A percentile compares a stretch with the other conserved stretches of the same genome.
Evolutionary conservation across 768 basidiomycete genomes (phyloP).

Genomic region (Phaeolepiota aurea): DNA sequence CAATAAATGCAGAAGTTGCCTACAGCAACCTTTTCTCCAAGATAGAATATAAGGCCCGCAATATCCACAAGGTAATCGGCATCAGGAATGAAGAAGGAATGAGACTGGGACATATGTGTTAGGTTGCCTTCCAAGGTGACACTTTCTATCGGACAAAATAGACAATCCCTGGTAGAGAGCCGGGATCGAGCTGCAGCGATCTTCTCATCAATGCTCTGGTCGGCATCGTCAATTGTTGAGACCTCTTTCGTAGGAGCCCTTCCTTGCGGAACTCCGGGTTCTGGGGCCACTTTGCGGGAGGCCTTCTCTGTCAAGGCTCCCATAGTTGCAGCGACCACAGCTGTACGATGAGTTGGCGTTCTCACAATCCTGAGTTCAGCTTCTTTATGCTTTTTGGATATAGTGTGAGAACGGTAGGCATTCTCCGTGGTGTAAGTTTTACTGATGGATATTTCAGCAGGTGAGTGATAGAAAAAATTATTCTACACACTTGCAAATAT

Average conservation of each 20-base stretch:
- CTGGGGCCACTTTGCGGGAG: neutral
- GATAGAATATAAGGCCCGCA: constrained; percentile 71
- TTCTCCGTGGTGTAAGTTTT: constrained; percentile 88
- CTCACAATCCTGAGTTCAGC: constrained; percentile 45
- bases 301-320: neutral
- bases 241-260: neutral
- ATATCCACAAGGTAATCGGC: constrained; percentile 83
- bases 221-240: constrained; percentile 13
- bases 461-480: constrained; percentile 1
- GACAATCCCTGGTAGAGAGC: constrained; percentile 60
- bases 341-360: constrained; percentile 1
- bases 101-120: constrained; percentile 76
- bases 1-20: constrained; percentile 92
- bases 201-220: constrained; percentile 60
- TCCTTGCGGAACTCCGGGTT: neutral
- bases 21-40: constrained; percentile 91
- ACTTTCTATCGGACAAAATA: constrained; percentile 68
- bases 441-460: constrained; percentile 27
- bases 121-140: constrained; percentile 57
- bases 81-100: constrained; percentile 97
- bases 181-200: constrained; percentile 63
- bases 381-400: constrained; percentile 86
- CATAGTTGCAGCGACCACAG: constrained; percentile 10
- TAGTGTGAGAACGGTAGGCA: constrained; percentile 79
- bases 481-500: constrained; percentile 70